These are phyloP conservation scores for Vitrella brassicaformis DNA, from an alignment of 73 alveolate species.

Conservation along the genomic window DNA sequence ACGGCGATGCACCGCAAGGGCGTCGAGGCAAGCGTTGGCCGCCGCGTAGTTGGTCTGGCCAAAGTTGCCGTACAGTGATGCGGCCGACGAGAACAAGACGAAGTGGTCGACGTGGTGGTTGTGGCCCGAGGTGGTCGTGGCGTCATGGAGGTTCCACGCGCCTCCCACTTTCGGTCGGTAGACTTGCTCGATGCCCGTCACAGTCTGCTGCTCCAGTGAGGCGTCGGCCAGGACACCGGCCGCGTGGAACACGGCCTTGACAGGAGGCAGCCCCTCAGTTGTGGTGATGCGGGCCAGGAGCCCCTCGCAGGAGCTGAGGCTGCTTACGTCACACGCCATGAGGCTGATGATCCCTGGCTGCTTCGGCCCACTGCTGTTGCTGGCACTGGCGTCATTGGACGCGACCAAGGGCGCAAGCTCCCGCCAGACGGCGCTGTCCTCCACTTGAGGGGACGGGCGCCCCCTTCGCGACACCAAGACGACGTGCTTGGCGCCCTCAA, in stretches of 20 bases:
- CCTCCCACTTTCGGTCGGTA: slow-evolving; percentile 17
- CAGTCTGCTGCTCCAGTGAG: background rate
- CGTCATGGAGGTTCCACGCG: background rate
- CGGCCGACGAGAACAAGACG: slow-evolving; percentile 9
- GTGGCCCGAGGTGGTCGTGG: background rate
- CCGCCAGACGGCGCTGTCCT: background rate
- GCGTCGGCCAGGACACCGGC: slow-evolving; percentile 5
- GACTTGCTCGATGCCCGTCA: background rate
- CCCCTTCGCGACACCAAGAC: slow-evolving; percentile 20
- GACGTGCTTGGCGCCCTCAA: slow-evolving; percentile 11
- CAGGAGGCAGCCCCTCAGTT: background rate
- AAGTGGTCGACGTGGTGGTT: slow-evolving; percentile 5
- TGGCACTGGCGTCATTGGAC: too few relatives aligned
- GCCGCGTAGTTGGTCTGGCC: slow-evolving; percentile 27
- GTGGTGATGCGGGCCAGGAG: background rate
- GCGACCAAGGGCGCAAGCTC: background rate
- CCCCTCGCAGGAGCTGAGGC: background rate
- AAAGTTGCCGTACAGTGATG: slow-evolving; percentile 4
- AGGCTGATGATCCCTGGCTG: too few relatives aligned
- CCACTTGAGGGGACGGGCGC: slow-evolving; percentile 1
- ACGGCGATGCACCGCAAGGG: background rate
- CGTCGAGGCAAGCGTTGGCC: slow-evolving; percentile 26
- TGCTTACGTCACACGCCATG: background rate
- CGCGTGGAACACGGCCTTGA: slow-evolving; percentile 4
- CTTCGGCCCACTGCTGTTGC: too few relatives aligned